Evolutionary conservation across 768 basidiomycete genomes (phyloP).

Genomic region (Trametes cingulata): DNA sequence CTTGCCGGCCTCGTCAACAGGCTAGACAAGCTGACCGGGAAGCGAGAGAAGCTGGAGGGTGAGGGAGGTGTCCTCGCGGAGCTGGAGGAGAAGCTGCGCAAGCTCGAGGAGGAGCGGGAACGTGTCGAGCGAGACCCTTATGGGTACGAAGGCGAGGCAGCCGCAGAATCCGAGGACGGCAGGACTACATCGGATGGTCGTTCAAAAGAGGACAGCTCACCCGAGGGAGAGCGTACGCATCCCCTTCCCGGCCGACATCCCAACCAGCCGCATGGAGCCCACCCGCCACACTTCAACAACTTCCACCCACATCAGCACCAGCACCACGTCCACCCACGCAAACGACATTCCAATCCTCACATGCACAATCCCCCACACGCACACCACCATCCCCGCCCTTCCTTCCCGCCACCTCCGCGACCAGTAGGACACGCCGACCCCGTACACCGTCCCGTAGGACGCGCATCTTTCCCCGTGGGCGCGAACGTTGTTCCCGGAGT

Average conservation of each 20-base stretch:
- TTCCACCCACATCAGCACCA: slow-evolving; percentile 20
- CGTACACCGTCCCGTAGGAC: slow-evolving; percentile 17
- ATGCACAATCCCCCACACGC: slow-evolving; percentile 13
- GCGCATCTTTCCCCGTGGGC: slow-evolving; percentile 16
- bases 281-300: slow-evolving; percentile 1
- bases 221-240: slow-evolving; percentile 6
- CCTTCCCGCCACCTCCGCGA: slow-evolving; percentile 7
- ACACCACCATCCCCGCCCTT: slow-evolving; percentile 17
- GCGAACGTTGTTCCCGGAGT: slow-evolving; percentile 26
- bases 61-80: slow-evolving; percentile 52
- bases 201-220: slow-evolving; percentile 9
- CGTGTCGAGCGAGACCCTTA: slow-evolving; percentile 36
- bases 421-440: slow-evolving; percentile 15
- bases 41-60: slow-evolving; percentile 66
- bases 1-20: slow-evolving; percentile 54
- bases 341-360: slow-evolving; percentile 28
- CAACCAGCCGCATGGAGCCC: background rate
- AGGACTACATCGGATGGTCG: background rate
- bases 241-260: background rate
- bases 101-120: slow-evolving; percentile 63
- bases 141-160: slow-evolving; percentile 27
- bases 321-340: slow-evolving; percentile 22
- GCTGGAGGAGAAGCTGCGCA: slow-evolving; percentile 65
- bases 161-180: slow-evolving; percentile 13
- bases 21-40: slow-evolving; percentile 65